Percentiles rank a stretch among this genome's conserved stretches.
phyloP scores from a whole-genome alignment of 1,139 yeast genomes.

The Scheffersomyces cryptocercus region DNA sequence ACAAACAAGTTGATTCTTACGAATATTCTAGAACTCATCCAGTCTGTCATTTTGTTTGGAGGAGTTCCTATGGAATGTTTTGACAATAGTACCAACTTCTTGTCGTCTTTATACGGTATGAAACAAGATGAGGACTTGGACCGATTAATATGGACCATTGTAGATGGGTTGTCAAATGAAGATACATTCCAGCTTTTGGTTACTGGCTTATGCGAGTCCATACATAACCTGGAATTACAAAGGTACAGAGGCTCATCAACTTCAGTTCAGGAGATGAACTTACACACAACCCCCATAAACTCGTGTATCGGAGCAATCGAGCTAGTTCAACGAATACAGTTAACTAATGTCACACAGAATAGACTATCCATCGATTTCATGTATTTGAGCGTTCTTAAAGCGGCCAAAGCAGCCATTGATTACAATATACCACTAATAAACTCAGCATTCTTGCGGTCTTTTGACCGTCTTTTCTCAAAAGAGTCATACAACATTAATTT shows the following conservation, averaged over 20 bases:
- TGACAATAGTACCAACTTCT: constrained; percentile 40
- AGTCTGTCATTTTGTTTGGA: constrained; percentile 49
- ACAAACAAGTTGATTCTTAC: constrained; percentile 39
- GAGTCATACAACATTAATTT: constrained; percentile 21
- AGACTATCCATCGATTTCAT: constrained; percentile 19
- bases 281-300: constrained; percentile 18
- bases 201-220: constrained; percentile 23
- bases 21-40: constrained; percentile 47
- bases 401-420: constrained; percentile 21
- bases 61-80: constrained; percentile 44
- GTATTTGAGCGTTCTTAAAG: constrained; percentile 24
- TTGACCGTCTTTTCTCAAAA: constrained; percentile 36
- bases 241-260: constrained; percentile 11
- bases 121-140: constrained; percentile 36
- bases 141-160: constrained; percentile 38
- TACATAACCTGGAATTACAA: constrained; percentile 28
- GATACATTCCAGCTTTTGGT: constrained; percentile 21
- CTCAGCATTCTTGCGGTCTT: constrained; percentile 31
- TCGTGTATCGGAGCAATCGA: constrained; percentile 54
- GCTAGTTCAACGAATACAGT: constrained; percentile 22
- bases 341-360: constrained; percentile 16
- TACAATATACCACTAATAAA: constrained; percentile 34
- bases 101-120: constrained; percentile 55
- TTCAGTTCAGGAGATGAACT: constrained; percentile 2
- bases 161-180: constrained; percentile 23